phyloP scores from a whole-genome alignment of 2,329 filamentous ascomycete genomes.

The Fusarium pseudocircinatum region DNA sequence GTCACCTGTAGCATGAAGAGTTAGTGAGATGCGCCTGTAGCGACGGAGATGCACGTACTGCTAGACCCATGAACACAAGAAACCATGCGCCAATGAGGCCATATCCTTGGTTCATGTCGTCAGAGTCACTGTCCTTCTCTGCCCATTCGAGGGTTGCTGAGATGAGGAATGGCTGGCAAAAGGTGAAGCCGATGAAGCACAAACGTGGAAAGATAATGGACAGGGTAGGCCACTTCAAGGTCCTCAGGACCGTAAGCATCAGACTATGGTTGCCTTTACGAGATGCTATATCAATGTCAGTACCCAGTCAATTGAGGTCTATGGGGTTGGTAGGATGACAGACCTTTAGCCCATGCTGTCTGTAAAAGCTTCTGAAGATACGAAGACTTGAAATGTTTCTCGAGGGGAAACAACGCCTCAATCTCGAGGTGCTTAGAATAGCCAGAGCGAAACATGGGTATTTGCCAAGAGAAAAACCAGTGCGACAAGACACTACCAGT shows the following conservation, averaged over 20 bases:
- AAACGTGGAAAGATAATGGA: conserved; percentile 23
- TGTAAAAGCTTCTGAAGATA: conserved; percentile 27
- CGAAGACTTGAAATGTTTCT: conserved; percentile 22
- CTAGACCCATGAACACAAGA: conserved; percentile 27
- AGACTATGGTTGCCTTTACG: conserved; percentile 2
- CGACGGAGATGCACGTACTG: not conserved
- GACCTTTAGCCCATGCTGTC: conserved; percentile 16
- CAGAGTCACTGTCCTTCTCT: not conserved
- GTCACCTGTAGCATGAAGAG: not conserved
- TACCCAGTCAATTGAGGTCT: not conserved
- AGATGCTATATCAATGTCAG: conserved; percentile 8
- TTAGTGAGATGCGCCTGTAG: not conserved
- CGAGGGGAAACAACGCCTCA: conserved; percentile 18
- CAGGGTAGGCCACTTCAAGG: conserved; percentile 12
- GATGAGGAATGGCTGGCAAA: conserved; percentile 36
- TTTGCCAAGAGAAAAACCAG: conserved; percentile 33
- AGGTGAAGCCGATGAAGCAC: conserved; percentile 33
- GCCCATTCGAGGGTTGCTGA: conserved; percentile 20
- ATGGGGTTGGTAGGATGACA: not conserved
- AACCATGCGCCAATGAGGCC: conserved; percentile 36
- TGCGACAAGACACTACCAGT: conserved; percentile 23
- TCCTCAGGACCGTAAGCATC: conserved; percentile 4
- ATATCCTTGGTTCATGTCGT: conserved; percentile 24
- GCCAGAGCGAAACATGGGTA: conserved; percentile 20
- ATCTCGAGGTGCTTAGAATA: conserved; percentile 21